phyloP scores from a whole-genome alignment of 2,329 filamentous ascomycete genomes.

The Monosporascus sp. region DNA sequence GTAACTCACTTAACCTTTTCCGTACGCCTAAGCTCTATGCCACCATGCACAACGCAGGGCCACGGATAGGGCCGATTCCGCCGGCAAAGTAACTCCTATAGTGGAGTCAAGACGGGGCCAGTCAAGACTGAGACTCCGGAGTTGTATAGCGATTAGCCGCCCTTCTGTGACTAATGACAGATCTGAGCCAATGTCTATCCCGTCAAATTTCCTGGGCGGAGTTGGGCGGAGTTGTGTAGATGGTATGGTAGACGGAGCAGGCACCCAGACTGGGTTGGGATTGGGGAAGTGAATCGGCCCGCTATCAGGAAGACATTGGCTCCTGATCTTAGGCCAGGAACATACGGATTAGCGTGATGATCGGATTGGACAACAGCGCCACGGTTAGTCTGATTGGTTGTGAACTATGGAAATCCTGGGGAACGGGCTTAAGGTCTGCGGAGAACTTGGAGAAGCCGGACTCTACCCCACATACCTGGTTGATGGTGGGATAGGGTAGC shows the following conservation, averaged over 20 bases:
- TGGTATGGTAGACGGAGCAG: background rate
- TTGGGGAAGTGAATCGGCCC: background rate
- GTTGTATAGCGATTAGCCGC: background rate
- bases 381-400: background rate
- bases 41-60: slow-evolving; percentile 1
- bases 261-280: background rate
- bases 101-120: background rate
- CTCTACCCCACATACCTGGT: background rate
- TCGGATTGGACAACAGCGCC: background rate
- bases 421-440: background rate
- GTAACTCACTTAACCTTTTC: slow-evolving; percentile 10
- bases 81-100: slow-evolving; percentile 5
- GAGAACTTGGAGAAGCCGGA: background rate
- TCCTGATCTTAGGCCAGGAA: background rate
- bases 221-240: background rate
- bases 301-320: background rate
- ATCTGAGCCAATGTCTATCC: background rate
- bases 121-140: background rate
- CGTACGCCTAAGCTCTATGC: slow-evolving; percentile 9
- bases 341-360: background rate
- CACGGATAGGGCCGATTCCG: slow-evolving; percentile 18
- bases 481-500: too few relatives aligned
- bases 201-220: background rate
- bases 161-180: background rate
- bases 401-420: background rate